phyloP scores from a whole-genome alignment of 306 rosid species.

The Vigna trinervia region DNA sequence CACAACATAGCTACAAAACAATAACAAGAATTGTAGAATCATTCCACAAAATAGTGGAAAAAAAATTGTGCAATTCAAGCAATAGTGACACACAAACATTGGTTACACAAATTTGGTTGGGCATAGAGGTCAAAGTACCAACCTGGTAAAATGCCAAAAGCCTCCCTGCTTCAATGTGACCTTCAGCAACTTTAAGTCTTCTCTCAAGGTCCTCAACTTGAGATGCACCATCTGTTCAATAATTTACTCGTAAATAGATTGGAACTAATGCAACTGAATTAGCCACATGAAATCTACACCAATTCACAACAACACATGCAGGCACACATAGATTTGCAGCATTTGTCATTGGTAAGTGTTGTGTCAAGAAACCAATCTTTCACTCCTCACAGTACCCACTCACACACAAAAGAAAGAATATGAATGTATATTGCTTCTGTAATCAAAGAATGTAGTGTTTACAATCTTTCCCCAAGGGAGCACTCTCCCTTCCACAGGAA shows the following conservation, averaged over 20 bases:
- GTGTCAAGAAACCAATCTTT: neutral
- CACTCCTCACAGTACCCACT: no score
- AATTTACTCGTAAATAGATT: slow-evolving; percentile 28
- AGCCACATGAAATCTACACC: slow-evolving; percentile 31
- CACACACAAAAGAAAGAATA: no score
- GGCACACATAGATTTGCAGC: slow-evolving; percentile 29
- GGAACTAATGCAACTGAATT: slow-evolving; percentile 27
- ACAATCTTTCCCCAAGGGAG: no score
- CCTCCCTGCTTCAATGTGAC: slow-evolving; percentile 95
- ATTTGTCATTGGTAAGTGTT: neutral
- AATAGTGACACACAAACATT: slow-evolving; percentile 10
- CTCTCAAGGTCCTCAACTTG: slow-evolving; percentile 61
- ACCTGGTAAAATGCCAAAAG: slow-evolving; percentile 95
- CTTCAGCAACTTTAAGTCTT: slow-evolving; percentile 81
- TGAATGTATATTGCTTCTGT: no score
- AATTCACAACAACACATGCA: slow-evolving; percentile 31
- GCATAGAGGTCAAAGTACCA: slow-evolving; percentile 38
- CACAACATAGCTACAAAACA: slow-evolving; percentile 37
- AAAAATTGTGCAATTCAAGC: slow-evolving; percentile 29
- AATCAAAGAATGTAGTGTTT: no score
- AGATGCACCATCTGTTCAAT: slow-evolving; percentile 60
- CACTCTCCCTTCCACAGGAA: no score
- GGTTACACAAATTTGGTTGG: slow-evolving; percentile 25
- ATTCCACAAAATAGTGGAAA: slow-evolving; percentile 28
- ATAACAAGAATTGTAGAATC: slow-evolving; percentile 34